Evolutionary conservation across 768 basidiomycete genomes (phyloP).

Genomic region (Kwoniella bestiolae): DNA sequence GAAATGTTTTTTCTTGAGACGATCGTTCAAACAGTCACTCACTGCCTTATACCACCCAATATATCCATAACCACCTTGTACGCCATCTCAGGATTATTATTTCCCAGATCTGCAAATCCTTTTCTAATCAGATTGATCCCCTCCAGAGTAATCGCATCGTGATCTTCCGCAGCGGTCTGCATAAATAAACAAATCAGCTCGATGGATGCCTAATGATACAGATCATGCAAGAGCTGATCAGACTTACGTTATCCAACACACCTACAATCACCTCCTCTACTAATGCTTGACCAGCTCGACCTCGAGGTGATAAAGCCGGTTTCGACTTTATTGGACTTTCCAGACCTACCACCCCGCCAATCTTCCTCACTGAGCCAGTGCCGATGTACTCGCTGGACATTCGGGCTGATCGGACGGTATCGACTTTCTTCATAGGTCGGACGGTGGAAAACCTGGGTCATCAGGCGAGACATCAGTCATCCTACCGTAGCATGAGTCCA

Average conservation of each 20-base stretch:
- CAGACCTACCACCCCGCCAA: background rate
- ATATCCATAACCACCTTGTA: conserved; percentile 89
- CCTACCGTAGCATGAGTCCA: no score
- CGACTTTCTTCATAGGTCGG: conserved; percentile 89
- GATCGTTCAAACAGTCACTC: conserved; percentile 50
- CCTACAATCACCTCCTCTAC: conserved; percentile 86
- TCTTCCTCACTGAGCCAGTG: conserved; percentile 57
- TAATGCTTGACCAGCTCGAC: conserved; percentile 60
- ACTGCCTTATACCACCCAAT: conserved; percentile 89
- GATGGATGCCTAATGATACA: background rate
- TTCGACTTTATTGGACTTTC: conserved; percentile 12
- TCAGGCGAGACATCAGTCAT: no score
- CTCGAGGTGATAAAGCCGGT: conserved; percentile 17
- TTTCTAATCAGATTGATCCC: conserved; percentile 66
- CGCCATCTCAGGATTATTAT: conserved; percentile 79
- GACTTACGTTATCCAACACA: conserved; percentile 71
- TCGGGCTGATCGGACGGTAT: conserved; percentile 73
- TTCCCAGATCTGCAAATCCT: conserved; percentile 84
- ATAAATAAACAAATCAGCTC: conserved; percentile 17
- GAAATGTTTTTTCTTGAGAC: background rate
- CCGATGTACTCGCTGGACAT: conserved; percentile 82
- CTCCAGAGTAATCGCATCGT: conserved; percentile 42
- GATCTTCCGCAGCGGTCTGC: conserved; percentile 43
- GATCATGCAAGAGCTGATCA: background rate
- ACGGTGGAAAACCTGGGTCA: conserved; percentile 74